Base-by-base conservation (phyloP, 2,329 filamentous ascomycete genomes). In the Colletotrichum brevisporum region DNA sequence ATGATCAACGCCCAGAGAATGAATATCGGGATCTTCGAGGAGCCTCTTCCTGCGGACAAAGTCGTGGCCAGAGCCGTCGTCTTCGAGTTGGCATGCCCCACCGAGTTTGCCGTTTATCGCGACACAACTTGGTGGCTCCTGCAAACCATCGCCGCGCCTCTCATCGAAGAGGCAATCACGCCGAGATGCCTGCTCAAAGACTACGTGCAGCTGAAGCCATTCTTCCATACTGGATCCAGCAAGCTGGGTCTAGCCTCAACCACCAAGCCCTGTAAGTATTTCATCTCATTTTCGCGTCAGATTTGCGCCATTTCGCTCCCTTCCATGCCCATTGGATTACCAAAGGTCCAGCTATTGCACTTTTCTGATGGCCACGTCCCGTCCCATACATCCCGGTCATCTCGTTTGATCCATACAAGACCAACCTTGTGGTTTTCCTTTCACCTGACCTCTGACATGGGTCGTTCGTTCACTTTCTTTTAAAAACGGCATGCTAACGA, bases 121-220 rank as follows among this genome's bases (percentile, higher is more conserved):
- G 80, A 83, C 67, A 74, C 74, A 0, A 85, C 83, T 0, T 85
- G 81, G 83, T 69, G 67, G 2, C 72, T 85, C 3, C 71, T 82
- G 2, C 73, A 72, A 0, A 63, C 64, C 0, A 59, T 84, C 3
- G 79, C 78, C 6, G 72, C 75, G 8, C 71, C 72, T 2, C 43
- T 43, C 6, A n/a, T 55, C 4, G 73, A 75, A 21, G 54, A 72
- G 27, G 57, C 64, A 1, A 60, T 67, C 8, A 50, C 64, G 4
- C 76, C 76, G 0, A 74, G 65, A 45, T 78, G 76, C 4, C 59
- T 75, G 18, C 67, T 75, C 31, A 67, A 68, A 48, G 71, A 75
- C 2, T 76, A 77, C 39, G 56, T 64, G 5, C 76, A 75, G 36
- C 53, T 78, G 21, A 65, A 16, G 43, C 43, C 27, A 39, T 77